Percentiles rank a stretch among this genome's conserved stretches.
Conservation (phyloP, 345 rosid genomes). For the Pistacia integerrima region DNA sequence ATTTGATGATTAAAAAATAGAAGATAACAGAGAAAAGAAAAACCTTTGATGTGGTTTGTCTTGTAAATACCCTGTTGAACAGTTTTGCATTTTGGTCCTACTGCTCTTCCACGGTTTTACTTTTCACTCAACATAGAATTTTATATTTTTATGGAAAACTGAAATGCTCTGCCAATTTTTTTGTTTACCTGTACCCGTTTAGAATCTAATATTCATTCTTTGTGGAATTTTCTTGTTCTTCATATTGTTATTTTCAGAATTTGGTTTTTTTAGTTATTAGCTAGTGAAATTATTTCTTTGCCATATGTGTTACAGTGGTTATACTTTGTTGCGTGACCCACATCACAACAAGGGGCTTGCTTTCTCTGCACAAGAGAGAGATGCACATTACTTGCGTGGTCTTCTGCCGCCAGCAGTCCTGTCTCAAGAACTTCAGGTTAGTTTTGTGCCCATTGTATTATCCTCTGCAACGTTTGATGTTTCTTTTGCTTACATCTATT, state of each 20-base stretch:
- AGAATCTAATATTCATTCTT: not conserved
- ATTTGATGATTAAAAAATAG: not conserved
- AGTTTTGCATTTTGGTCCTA: not conserved
- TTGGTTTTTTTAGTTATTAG: not conserved
- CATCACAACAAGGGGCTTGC: slow-evolving; percentile 92
- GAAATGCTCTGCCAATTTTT: not conserved
- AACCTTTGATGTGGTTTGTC: not conserved
- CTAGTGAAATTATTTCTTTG: not conserved
- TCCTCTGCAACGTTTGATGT: not conserved
- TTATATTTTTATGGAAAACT: not conserved
- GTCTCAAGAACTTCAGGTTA: slow-evolving; percentile 85
- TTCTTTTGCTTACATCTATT: slow-evolving; percentile 12
- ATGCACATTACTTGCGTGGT: slow-evolving; percentile 89
- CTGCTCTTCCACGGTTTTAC: not conserved
- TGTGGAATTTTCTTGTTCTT: not conserved
- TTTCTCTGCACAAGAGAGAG: slow-evolving; percentile 81
- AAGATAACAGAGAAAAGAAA: not conserved
- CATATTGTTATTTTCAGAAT: not conserved
- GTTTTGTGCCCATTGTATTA: not conserved
- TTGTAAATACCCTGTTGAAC: not conserved
- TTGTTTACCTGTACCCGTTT: not conserved
- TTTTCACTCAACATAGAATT: not conserved
- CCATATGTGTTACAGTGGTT: slow-evolving; percentile 57
- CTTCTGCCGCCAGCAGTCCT: slow-evolving; percentile 80
- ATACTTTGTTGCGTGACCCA: slow-evolving; percentile 81